Percentiles rank a stretch among this genome's conserved stretches.
Evolutionary conservation across 768 basidiomycete genomes (phyloP).

Genomic region (Podaxis sp.): DNA sequence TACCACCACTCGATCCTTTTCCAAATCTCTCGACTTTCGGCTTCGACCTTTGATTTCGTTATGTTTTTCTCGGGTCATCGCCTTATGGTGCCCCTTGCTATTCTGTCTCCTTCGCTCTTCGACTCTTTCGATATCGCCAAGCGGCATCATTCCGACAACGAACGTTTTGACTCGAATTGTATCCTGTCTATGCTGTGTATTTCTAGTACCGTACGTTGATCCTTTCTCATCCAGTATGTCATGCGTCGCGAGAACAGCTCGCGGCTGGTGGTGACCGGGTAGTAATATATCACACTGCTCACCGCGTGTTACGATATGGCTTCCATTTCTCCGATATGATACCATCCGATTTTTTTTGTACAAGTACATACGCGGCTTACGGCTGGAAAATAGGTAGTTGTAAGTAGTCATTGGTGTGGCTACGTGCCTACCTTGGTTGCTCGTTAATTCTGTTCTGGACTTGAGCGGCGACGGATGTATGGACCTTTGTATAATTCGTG

Average conservation of each 20-base stretch:
- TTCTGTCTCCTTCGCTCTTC: conserved; percentile 4
- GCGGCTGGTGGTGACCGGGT: conserved; percentile 13
- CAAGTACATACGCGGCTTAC: conserved; percentile 3
- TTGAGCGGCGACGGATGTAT: background rate
- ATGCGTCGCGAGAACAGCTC: conserved; percentile 10
- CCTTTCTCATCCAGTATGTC: conserved; percentile 12
- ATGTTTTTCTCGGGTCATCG: conserved; percentile 6
- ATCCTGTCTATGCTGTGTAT: conserved; percentile 13
- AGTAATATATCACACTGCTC: conserved; percentile 13
- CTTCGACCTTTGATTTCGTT: conserved; percentile 2
- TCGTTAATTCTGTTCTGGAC: background rate
- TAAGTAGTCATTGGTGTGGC: background rate
- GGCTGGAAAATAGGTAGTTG: background rate
- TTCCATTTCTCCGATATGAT: background rate
- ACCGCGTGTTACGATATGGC: background rate
- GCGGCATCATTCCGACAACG: background rate
- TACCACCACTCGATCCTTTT: conserved; percentile 9
- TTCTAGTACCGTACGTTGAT: conserved; percentile 23
- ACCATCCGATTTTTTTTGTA: background rate
- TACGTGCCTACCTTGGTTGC: background rate
- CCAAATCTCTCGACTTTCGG: background rate
- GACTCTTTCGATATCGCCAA: conserved; percentile 9
- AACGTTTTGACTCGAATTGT: background rate
- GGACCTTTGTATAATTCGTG: background rate
- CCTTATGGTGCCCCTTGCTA: background rate